Evolutionary conservation across 768 basidiomycete species (phyloP).

Genomic region (Mycena epipterygia): DNA sequence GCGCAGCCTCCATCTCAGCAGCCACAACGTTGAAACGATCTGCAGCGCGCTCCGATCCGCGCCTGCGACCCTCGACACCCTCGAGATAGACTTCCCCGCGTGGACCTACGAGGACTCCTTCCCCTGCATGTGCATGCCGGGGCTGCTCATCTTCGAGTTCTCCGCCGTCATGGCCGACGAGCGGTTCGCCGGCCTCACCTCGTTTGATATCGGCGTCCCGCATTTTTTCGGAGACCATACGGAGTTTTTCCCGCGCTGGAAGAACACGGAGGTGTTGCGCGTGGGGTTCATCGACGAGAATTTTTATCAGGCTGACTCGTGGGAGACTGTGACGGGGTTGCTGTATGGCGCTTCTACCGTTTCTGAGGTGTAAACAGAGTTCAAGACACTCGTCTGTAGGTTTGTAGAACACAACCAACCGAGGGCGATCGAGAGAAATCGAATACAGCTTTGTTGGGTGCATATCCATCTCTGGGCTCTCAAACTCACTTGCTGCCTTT

Average conservation of each 20-base stretch:
- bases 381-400: too few relatives aligned
- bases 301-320: neutral
- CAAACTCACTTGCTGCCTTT: too few relatives aligned
- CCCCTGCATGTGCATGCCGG: neutral
- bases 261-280: neutral
- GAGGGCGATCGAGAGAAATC: too few relatives aligned
- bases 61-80: neutral
- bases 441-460: too few relatives aligned
- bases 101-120: neutral
- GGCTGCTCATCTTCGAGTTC: neutral
- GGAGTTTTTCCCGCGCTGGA: neutral
- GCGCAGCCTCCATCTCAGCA: neutral
- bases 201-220: neutral
- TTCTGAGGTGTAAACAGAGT: too few relatives aligned
- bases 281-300: neutral
- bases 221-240: neutral
- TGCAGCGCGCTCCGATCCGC: constrained; percentile 1
- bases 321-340: neutral
- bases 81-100: neutral
- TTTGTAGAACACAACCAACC: too few relatives aligned
- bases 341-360: too few relatives aligned
- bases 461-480: too few relatives aligned
- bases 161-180: neutral
- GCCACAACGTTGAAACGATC: neutral
- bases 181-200: neutral